phyloP scores from a whole-genome alignment of 768 basidiomycete species.

The Dictyophora rubrovolvata region DNA sequence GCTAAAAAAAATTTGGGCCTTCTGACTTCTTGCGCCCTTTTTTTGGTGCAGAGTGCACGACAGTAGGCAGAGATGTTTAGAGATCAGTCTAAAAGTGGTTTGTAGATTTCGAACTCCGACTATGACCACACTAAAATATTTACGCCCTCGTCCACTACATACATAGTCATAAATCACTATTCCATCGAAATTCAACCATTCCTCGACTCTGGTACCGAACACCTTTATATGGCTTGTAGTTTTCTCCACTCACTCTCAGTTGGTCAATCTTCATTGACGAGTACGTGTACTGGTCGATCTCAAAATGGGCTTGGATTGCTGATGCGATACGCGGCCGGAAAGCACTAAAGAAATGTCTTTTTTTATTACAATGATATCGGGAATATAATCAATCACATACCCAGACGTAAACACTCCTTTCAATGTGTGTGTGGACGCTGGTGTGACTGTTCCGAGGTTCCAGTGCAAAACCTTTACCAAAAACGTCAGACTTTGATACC shows the following conservation, averaged over 20 bases:
- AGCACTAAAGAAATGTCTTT: constrained; percentile 20
- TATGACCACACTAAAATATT: too few species aligned
- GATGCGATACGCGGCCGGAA: constrained; percentile 54
- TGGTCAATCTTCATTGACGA: constrained; percentile 81
- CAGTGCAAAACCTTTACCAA: constrained; percentile 56
- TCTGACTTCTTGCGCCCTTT: too few species aligned
- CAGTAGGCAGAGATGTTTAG: neutral
- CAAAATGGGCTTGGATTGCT: constrained; percentile 63
- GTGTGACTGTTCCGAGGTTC: constrained; percentile 60
- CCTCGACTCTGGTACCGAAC: constrained; percentile 63
- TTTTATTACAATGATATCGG: constrained; percentile 1
- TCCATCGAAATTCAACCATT: constrained; percentile 54
- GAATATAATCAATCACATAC: constrained; percentile 29
- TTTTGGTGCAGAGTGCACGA: neutral
- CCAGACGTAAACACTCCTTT: constrained; percentile 67
- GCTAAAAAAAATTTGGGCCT: too few species aligned
- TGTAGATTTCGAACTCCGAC: constrained; percentile 7
- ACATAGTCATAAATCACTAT: constrained; percentile 5
- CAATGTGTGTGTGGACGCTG: constrained; percentile 59
- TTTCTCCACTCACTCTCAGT: constrained; percentile 67
- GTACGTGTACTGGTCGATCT: constrained; percentile 59
- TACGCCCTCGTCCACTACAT: neutral
- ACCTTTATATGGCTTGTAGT: constrained; percentile 88
- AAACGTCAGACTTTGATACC: neutral
- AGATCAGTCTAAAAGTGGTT: neutral